Percentiles rank a stretch among this genome's conserved stretches.
These are phyloP conservation scores for Lasiosphaeria miniovina DNA, from an alignment of 495 filamentous ascomycete species.

Conservation along the genomic window DNA sequence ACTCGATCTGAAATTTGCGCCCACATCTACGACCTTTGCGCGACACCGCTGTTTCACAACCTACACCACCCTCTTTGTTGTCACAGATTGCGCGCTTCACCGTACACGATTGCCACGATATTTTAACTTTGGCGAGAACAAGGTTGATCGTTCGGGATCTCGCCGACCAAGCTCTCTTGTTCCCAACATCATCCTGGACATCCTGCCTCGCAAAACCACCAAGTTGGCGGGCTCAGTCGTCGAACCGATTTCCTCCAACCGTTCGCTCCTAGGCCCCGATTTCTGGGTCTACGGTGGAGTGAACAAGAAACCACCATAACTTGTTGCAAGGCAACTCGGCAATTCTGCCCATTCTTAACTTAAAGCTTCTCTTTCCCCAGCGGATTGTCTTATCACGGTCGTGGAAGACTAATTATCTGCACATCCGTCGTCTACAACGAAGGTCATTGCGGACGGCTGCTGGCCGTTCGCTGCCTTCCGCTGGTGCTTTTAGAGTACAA, in stretches of 20 bases:
- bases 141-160: conserved; percentile 3
- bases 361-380: background rate
- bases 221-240: conserved; percentile 95
- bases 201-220: conserved; percentile 48
- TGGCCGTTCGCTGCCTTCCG: conserved; percentile 40
- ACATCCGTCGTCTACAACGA: conserved; percentile 12
- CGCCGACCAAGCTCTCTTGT: conserved; percentile 8
- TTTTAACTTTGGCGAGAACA: background rate
- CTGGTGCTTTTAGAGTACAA: conserved; percentile 29
- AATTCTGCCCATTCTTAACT: conserved; percentile 11
- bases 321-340: conserved; percentile 41
- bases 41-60: too few relatives aligned
- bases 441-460: conserved; percentile 35
- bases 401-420: background rate
- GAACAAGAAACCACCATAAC: conserved; percentile 97
- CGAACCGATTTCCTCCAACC: conserved; percentile 73
- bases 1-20: too few relatives aligned
- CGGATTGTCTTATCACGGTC: conserved; percentile 1
- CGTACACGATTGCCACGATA: background rate
- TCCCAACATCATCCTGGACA: conserved; percentile 2
- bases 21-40: too few relatives aligned
- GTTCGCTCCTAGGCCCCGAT: conserved; percentile 90
- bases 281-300: conserved; percentile 91
- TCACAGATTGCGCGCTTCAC: background rate
- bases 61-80: too few relatives aligned